phyloP scores from a whole-genome alignment of 2,329 filamentous ascomycete genomes.

The Hymenoscyphus linearis region DNA sequence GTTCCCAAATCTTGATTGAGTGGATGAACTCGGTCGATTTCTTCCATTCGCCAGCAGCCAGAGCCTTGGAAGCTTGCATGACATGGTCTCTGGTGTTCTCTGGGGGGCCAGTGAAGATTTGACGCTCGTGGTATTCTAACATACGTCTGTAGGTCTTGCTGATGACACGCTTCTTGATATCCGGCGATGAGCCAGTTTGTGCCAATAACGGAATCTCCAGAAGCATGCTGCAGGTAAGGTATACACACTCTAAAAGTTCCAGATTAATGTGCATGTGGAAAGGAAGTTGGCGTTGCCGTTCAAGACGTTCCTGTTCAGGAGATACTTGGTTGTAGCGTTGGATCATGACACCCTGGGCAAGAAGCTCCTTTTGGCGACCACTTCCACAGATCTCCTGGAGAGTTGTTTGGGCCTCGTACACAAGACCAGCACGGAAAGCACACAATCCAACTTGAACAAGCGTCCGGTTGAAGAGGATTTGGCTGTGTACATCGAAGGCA shows the following conservation, averaged over 20 bases:
- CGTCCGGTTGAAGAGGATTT: slow-evolving; percentile 98
- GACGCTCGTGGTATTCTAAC: slow-evolving; percentile 98
- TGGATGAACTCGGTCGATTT: slow-evolving; percentile 90
- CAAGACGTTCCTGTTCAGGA: slow-evolving; percentile 93
- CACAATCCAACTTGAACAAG: slow-evolving; percentile 97
- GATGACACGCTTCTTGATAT: slow-evolving; percentile 95
- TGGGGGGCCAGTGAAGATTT: slow-evolving; percentile 96
- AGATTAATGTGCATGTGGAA: slow-evolving; percentile 99
- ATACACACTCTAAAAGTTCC: slow-evolving; percentile 95
- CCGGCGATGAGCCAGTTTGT: slow-evolving; percentile 92
- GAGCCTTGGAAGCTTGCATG: slow-evolving; percentile 96
- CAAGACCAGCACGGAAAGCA: slow-evolving; percentile 92
- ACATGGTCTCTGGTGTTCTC: slow-evolving; percentile 99
- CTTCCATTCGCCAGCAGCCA: slow-evolving; percentile 98
- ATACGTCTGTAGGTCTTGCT: slow-evolving; percentile 99
- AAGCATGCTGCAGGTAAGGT: slow-evolving; percentile 98
- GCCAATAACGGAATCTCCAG: slow-evolving; percentile 96
- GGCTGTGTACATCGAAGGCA: slow-evolving; percentile 93
- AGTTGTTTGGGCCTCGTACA: slow-evolving; percentile 96
- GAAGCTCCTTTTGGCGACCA: slow-evolving; percentile 93
- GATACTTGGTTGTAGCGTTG: slow-evolving; percentile 95
- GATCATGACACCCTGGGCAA: slow-evolving; percentile 97
- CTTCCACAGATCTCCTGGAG: slow-evolving; percentile 98
- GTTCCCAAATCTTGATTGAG: slow-evolving; percentile 99
- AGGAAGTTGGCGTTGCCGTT: slow-evolving; percentile 93